Conservation (phyloP, 2,329 filamentous ascomycete species). For the Coleophoma crateriformis region DNA sequence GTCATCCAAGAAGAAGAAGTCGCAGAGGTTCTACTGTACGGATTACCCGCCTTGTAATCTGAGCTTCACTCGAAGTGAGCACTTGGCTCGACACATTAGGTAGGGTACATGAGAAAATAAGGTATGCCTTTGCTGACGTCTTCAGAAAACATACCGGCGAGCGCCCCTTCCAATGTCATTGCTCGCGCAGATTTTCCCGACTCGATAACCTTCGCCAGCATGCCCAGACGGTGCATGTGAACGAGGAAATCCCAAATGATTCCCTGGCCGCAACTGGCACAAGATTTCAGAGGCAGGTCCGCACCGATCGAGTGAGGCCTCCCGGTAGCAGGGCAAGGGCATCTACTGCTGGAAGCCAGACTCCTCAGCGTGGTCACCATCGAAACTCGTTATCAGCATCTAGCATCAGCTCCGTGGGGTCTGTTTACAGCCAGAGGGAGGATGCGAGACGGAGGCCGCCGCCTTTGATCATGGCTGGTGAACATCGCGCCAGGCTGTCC, state of each 20-base stretch:
- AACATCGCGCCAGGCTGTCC: conserved; percentile 60
- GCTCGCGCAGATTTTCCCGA: conserved; percentile 84
- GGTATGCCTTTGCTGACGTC: conserved; percentile 16
- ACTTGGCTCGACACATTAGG: conserved; percentile 91
- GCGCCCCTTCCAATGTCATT: conserved; percentile 94
- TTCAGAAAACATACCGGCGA: conserved; percentile 92
- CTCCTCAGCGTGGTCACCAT: conserved; percentile 72
- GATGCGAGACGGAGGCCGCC: conserved; percentile 70
- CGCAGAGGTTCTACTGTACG: conserved; percentile 92
- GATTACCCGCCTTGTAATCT: conserved; percentile 91
- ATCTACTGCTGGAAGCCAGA: conserved; percentile 69
- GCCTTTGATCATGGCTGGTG: conserved; percentile 75
- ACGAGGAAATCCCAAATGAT: conserved; percentile 92
- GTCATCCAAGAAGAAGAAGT: conserved; percentile 90
- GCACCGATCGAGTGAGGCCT: conserved; percentile 77
- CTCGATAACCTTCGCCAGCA: conserved; percentile 95
- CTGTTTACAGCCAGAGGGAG: conserved; percentile 39
- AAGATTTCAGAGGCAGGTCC: conserved; percentile 85
- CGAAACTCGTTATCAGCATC: conserved; percentile 79
- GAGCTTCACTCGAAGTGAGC: conserved; percentile 94
- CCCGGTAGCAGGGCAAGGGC: conserved; percentile 68
- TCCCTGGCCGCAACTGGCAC: conserved; percentile 91
- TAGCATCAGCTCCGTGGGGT: conserved; percentile 73
- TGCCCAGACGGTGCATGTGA: conserved; percentile 94
- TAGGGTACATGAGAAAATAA: conserved; percentile 34